Base-by-base conservation (phyloP, 2,329 filamentous ascomycete genomes). In the Beauveria bassiana region DNA sequence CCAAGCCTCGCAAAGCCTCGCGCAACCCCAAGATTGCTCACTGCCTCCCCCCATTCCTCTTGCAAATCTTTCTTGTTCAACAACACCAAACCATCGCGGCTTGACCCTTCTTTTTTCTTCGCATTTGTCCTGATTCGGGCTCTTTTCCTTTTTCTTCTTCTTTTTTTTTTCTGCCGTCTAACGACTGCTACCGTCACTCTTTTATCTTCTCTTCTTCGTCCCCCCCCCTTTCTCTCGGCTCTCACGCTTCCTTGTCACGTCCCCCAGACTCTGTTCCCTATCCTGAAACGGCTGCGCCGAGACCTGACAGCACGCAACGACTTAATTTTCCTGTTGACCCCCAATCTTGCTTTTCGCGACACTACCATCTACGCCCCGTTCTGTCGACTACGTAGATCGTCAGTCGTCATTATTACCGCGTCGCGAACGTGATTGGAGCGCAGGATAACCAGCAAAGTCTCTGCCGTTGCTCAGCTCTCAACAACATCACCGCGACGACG, bases 241-340 rank as follows among this genome's bases (percentile, higher is more conserved):
- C 38, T 58, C 18, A 56, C 42, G 50, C 50, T 49, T 55, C 50
- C 34, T 55, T 24, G 26, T 56, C 45, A 20, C 9, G n/a, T 28
- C 26, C 49, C 49, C 49, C 49, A 55, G 53, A 53, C 47, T 53
- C n/a, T n/a, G 18, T 16, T 55, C 59, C 59, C 50, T 40, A 61
- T 61, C 55, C 50, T 61, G 59, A 61, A 61, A 61, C 59, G 59
- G 59, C 59, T 61, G 59, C 59, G 59, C 59, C 59, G 50, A 61
- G 31, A 45, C 59, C 34, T 45, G 26, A 50, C 58, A 42, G 50
- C 55, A 50, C 46, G 45, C 34, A 31, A 51, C 57, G 47, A 45
- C 57, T 34, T 20, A 46, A 24, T 42, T 31, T 28, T 53, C 46
- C 22, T 14, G 20, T 47, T 40, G 14, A 26, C 42, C 26, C 34